Conservation (phyloP, 495 filamentous ascomycete species). For the Copromyces sp. region DNA sequence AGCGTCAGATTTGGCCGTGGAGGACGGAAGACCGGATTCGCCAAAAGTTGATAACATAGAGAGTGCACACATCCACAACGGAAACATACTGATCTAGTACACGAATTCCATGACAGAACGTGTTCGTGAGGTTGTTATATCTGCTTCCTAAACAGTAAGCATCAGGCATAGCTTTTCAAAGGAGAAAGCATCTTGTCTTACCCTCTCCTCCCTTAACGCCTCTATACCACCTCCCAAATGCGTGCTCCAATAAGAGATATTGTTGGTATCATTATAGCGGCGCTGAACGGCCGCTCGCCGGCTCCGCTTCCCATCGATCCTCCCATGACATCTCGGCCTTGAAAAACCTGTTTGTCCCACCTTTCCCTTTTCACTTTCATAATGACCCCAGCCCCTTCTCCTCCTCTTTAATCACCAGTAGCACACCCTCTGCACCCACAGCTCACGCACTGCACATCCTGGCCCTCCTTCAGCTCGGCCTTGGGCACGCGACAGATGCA, state of each 20-base stretch:
- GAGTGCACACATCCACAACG: neutral
- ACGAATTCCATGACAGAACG: neutral
- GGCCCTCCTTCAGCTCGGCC: constrained; percentile 80
- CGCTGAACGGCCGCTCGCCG: neutral
- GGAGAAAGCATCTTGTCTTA: neutral
- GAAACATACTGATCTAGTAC: neutral
- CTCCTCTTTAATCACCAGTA: constrained; percentile 58
- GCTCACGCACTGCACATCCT: constrained; percentile 87
- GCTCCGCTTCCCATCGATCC: neutral
- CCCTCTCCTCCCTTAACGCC: neutral
- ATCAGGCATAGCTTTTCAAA: neutral
- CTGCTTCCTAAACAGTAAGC: neutral
- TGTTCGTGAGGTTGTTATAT: neutral
- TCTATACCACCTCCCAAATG: neutral
- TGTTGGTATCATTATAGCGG: neutral
- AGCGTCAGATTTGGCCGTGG: constrained; percentile 64
- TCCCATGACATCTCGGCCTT: neutral
- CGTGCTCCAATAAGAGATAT: neutral
- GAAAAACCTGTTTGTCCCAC: neutral
- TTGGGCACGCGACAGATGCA: constrained; percentile 96
- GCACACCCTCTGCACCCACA: constrained; percentile 91
- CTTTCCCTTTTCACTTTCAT: neutral
- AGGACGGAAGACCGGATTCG: constrained; percentile 39
- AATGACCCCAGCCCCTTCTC: neutral
- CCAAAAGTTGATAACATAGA: constrained; percentile 17